These are phyloP conservation scores for Epichloe gansuensis DNA, from an alignment of 2,329 filamentous ascomycete genomes.

Conservation along the genomic window DNA sequence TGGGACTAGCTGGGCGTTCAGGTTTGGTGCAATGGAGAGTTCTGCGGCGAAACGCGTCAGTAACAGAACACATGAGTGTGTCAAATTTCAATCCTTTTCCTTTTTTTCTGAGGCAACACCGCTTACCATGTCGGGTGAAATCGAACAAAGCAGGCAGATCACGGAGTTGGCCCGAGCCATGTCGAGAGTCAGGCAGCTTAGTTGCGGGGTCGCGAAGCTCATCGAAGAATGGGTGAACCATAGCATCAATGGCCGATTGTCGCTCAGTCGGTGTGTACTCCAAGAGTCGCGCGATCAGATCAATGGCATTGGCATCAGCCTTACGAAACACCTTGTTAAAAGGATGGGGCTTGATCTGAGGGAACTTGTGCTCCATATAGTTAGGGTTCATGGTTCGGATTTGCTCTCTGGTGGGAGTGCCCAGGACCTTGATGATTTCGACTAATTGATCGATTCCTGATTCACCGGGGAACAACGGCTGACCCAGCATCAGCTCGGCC, in stretches of 20 bases:
- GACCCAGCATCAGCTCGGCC: conserved; percentile 97
- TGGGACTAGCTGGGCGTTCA: conserved; percentile 84
- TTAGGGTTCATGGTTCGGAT: conserved; percentile 99
- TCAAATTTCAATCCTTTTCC: neutral
- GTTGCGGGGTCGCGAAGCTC: conserved; percentile 87
- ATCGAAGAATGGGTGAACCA: conserved; percentile 98
- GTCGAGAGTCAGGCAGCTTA: conserved; percentile 84
- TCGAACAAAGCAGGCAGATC: conserved; percentile 85
- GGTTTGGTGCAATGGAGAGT: conserved; percentile 81
- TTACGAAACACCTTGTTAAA: conserved; percentile 99
- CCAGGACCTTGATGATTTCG: conserved; percentile 98
- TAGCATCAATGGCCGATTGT: conserved; percentile 83
- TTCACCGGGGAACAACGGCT: conserved; percentile 94
- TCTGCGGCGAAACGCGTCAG: conserved; percentile 38
- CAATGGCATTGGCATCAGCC: conserved; percentile 83
- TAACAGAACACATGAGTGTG: too few species aligned
- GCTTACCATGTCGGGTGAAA: conserved; percentile 83
- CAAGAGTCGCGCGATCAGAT: conserved; percentile 82
- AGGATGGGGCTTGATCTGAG: conserved; percentile 97
- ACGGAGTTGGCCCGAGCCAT: conserved; percentile 64
- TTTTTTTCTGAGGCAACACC: neutral
- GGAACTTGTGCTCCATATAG: conserved; percentile 99
- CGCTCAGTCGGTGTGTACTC: conserved; percentile 98
- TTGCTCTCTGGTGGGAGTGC: conserved; percentile 91
- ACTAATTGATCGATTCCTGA: conserved; percentile 97